A percentile compares a stretch with the other conserved stretches of the same genome.
Conservation (phyloP, 2,329 filamentous ascomycete genomes). For the Exserohilum turcica region DNA sequence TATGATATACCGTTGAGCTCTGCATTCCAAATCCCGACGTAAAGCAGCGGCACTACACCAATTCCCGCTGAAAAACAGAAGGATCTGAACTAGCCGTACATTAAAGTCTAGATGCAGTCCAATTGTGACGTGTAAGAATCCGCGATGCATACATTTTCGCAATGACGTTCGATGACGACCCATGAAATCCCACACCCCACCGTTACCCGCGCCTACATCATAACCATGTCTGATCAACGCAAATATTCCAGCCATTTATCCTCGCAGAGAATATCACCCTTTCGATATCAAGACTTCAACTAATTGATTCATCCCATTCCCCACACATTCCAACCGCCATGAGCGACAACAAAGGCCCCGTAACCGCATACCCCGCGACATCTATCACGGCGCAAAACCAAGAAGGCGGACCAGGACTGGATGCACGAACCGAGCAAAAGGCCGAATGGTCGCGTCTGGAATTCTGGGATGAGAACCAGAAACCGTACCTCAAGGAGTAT, state of each 20-base stretch:
- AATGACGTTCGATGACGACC: conserved; percentile 18
- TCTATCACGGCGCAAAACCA: conserved; percentile 23
- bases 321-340: conserved; percentile 7
- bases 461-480: conserved; percentile 28
- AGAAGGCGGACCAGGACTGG: conserved; percentile 24
- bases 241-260: not conserved
- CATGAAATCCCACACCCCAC: conserved; percentile 10
- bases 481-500: conserved; percentile 30
- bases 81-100: not conserved
- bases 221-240: not conserved
- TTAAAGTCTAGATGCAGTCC: not conserved
- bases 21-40: not conserved
- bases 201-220: conserved; percentile 2
- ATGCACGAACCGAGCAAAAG: conserved; percentile 21
- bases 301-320: not conserved
- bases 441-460: conserved; percentile 28
- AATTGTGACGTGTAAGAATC: conserved; percentile 9
- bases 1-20: too few relatives aligned
- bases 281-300: too few relatives aligned
- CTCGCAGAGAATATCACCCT: too few relatives aligned
- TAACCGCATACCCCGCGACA: conserved; percentile 27
- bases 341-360: conserved; percentile 19
- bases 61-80: not conserved
- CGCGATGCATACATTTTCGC: not conserved
- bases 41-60: not conserved